Evolutionary conservation across 306 rosid genomes (phyloP), one percentile per base, ranked within the genome.

Genomic region (Castanopsis chinensis): DNA sequence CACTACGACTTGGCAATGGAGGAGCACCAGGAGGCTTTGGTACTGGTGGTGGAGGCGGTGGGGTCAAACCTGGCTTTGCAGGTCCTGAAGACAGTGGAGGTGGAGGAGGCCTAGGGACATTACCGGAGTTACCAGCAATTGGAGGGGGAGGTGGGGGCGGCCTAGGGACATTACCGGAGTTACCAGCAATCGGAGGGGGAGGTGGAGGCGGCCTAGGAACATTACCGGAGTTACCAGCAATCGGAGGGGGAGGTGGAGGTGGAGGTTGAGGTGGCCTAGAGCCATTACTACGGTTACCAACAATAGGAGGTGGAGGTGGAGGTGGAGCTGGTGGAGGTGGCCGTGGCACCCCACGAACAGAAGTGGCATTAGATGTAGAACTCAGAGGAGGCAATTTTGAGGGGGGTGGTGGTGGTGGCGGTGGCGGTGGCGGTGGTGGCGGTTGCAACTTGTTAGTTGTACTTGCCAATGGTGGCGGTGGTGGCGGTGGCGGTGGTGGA

Each of bases 11-110:
- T 20, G 85, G 72, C 18, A 71, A 87, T 60, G 86, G 95, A 79
- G 85, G 86, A 56, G 86, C 85, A 78, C 72, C 79, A 58, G 87
- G 91, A 72, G 88, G 90, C 82, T 58, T 88, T 57, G 90, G 87
- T 72, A 83, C 78, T 13, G 87, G 86, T 63, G 91, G 82, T 11
- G 87, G 87, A 51, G 85, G 90, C 27, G 85, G 86, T 4, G 77
- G 85, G 8, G 43, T 76, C 71, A 76, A 54, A 72, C 87, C 77
- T n/a, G 32, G 64, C 28, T 67, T 82, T 51, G 33, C 60, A 71
- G 81, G 74, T 25, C 88, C 82, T 5, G 81, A 81, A 51, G 83
- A 87, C 18, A 87, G 83, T 30, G 91, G 93, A 30, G 93, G 91
- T 32, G 92, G 90, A 52, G 89, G 82, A 10, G 82, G 69, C 35